Evolutionary conservation across 495 filamentous ascomycete species (phyloP), one percentile per base, ranked within the genome.

Genomic region (Penicillium dipodomyicola): DNA sequence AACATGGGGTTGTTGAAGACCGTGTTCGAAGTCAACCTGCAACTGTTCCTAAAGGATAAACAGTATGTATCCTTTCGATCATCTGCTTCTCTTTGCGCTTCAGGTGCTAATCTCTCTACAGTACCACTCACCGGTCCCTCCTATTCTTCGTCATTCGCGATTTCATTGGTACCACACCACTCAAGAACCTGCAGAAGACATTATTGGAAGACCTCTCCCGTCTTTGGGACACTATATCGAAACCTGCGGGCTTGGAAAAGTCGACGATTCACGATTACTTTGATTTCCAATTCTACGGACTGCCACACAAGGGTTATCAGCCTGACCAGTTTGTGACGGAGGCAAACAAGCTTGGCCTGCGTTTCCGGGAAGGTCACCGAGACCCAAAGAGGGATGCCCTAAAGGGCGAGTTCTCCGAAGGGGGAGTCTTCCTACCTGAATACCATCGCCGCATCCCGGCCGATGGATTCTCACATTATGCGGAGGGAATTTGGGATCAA

Each of bases 1-100:
- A 98, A 98, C 72, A 98, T 98, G 94, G 94, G 94, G 3, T 70
- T 98, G 58, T 72, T 98, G 57, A 98, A 98, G 78, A 97, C 95
- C 11, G 94, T 98, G 6, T 98, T 98, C 65, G 94, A 98, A 75
- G 94, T 98, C 65, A 97, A 98, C 69, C 67, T 98, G 65, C 94
- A 97, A 72, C 76, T 98, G 22, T 98, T 98, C 68, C 71, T 97
- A 46, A 98, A 96, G 75, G 91, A 96, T 65, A 89, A 82, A 61
- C 90, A 89, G 90, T 96, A 80, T 59, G 84, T 79, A 27, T 46
- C 15, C 9, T 51, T 49, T 42, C 32, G 9, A 11, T 54, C 12
- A 19, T 54, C 10, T 35, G n/a, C 19, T 56, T 10, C 17, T 44
- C 27, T 19, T 15, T 45, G 33, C 58, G 43, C 68, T 35, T 11